Percentiles rank a stretch among this genome's conserved stretches.
phyloP scores from a whole-genome alignment of 768 basidiomycete species.

The Xerocomellus chrysenteron region DNA sequence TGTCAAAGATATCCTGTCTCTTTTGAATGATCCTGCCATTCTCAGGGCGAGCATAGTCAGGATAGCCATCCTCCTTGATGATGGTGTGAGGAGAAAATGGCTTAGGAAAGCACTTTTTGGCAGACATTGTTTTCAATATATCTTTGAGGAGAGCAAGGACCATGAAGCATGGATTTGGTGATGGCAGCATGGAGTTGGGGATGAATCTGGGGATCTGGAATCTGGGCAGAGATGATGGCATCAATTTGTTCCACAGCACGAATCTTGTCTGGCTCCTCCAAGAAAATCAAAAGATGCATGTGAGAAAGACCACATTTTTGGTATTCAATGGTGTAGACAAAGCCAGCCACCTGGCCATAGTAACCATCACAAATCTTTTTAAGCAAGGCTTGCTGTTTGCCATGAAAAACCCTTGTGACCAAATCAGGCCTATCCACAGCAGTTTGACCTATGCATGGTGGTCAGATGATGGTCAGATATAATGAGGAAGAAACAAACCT shows the following conservation, averaged over 20 bases:
- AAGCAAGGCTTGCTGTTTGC: constrained; percentile 39
- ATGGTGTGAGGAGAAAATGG: constrained; percentile 34
- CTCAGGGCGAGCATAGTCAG: constrained; percentile 8
- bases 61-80: constrained; percentile 41
- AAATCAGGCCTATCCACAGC: constrained; percentile 47
- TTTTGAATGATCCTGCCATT: too few species aligned
- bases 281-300: not conserved
- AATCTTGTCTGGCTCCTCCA: not conserved
- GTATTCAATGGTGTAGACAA: constrained; percentile 49
- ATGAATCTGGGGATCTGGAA: not conserved
- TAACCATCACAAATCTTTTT: constrained; percentile 38
- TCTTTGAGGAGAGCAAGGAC: constrained; percentile 31
- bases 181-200: constrained; percentile 20
- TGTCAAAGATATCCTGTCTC: too few species aligned
- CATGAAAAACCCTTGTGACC: constrained; percentile 44
- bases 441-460: constrained; percentile 26
- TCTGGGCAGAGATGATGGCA: not conserved
- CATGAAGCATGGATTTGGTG: constrained; percentile 43
- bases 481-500: constrained; percentile 12
- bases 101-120: constrained; percentile 43
- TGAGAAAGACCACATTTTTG: not conserved
- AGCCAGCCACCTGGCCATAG: constrained; percentile 42
- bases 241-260: not conserved
- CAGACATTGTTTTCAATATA: constrained; percentile 31
- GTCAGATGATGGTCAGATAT: not conserved